A percentile compares a stretch with the other conserved stretches of the same genome.
Conservation (phyloP, 2,329 filamentous ascomycete species). For the Aspergillus fischeri region DNA sequence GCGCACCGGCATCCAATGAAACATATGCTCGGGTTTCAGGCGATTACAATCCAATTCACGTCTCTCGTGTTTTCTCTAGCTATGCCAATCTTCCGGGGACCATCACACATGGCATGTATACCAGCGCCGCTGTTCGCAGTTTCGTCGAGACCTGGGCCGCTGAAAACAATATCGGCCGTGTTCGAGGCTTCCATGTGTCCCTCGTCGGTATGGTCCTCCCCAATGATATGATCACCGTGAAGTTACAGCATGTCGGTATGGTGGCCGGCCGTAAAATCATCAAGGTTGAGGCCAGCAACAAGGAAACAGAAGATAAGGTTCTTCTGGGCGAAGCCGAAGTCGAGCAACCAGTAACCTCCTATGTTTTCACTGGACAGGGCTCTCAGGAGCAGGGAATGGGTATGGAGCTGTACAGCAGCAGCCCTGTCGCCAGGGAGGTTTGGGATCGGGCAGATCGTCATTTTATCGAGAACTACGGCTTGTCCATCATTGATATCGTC, state of each 20-base stretch:
- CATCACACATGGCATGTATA: conserved; percentile 99
- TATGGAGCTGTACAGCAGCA: conserved; percentile 96
- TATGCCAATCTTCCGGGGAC: conserved; percentile 95
- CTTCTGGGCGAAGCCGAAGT: conserved; percentile 93
- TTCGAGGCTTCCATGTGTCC: conserved; percentile 93
- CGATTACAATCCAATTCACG: conserved; percentile 98
- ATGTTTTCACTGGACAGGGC: conserved; percentile 97
- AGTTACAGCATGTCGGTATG: conserved; percentile 96
- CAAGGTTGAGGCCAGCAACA: conserved; percentile 94
- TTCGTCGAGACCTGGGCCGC: conserved; percentile 98
- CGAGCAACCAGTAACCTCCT: conserved; percentile 92
- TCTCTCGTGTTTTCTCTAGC: conserved; percentile 91
- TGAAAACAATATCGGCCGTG: conserved; percentile 96
- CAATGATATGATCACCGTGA: conserved; percentile 91
- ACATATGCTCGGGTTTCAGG: conserved; percentile 96
- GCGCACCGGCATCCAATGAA: conserved; percentile 93
- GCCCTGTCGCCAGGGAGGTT: conserved; percentile 89
- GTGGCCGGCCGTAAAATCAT: conserved; percentile 98
- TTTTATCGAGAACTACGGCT: conserved; percentile 97
- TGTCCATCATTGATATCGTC: conserved; percentile 97
- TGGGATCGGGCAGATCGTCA: conserved; percentile 98
- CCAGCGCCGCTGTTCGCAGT: conserved; percentile 90
- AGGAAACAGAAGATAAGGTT: conserved; percentile 94
- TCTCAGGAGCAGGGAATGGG: conserved; percentile 99
- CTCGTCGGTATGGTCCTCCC: conserved; percentile 98